These are phyloP conservation scores for Setomelanomma holmii DNA, from an alignment of 2,329 filamentous ascomycete species.

Conservation along the genomic window DNA sequence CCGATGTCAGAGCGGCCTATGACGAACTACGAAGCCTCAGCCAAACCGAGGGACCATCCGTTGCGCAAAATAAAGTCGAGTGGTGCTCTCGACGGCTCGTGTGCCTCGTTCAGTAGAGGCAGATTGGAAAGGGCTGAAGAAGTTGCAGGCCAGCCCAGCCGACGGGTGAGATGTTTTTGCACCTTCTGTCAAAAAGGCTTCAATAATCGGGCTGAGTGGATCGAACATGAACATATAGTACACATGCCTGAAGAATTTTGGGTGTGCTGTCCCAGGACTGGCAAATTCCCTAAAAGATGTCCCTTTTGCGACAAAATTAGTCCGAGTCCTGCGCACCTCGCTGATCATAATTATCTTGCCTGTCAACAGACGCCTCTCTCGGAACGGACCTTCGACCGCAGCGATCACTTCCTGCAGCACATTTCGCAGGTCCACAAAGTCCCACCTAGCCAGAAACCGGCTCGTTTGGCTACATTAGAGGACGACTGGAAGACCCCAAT, in stretches of 20 bases:
- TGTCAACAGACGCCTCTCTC: slow-evolving; percentile 65
- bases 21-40: too few species aligned
- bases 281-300: slow-evolving; percentile 52
- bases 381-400: slow-evolving; percentile 61
- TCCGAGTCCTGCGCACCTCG: slow-evolving; percentile 57
- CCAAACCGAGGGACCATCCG: not conserved
- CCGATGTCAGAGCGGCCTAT: too few species aligned
- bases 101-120: too few species aligned
- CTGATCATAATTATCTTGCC: slow-evolving; percentile 58
- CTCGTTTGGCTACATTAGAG: slow-evolving; percentile 30
- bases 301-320: slow-evolving; percentile 58
- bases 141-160: too few species aligned
- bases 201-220: slow-evolving; percentile 60
- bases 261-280: slow-evolving; percentile 31
- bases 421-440: slow-evolving; percentile 57
- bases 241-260: slow-evolving; percentile 57
- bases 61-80: slow-evolving; percentile 23
- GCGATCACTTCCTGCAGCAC: slow-evolving; percentile 60
- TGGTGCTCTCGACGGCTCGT: slow-evolving; percentile 18
- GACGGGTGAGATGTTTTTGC: slow-evolving; percentile 29
- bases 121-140: too few species aligned
- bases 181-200: slow-evolving; percentile 36
- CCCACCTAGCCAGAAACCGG: slow-evolving; percentile 49
- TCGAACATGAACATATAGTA: slow-evolving; percentile 68
- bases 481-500: slow-evolving; percentile 29